Base-by-base conservation (phyloP, 2,329 filamentous ascomycete genomes). In the Aureobasidium musti region DNA sequence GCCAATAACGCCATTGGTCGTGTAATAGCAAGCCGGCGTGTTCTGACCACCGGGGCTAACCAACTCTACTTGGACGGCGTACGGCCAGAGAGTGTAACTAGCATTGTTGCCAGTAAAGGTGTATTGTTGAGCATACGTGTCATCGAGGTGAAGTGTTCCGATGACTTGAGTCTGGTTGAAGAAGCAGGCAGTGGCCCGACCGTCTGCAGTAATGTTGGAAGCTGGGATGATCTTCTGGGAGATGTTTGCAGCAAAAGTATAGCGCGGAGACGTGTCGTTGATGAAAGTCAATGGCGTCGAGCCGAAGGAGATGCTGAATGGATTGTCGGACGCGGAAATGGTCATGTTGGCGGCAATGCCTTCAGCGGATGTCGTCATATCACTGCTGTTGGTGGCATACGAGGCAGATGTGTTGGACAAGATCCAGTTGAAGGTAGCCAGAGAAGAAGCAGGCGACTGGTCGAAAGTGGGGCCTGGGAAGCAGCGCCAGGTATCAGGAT, bases 401-500 rank as follows among this genome's bases (percentile, higher is more conserved):
- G 74, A 72, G 68, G 70, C 49, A 33, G 79, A 77, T 1, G 78
- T 72, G 10, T 78, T 77, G 2, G 76, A 75, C 67, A 91, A 86
- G 67, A 84, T 80, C 87, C 87, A 90, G 73, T 84, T 82, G 75
- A 89, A 89, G 7, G 81, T 84, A 1, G 64, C 33, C 35, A 59
- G 10, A 0, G 84, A 80, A 5, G 81, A 73, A 23, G 79, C 77
- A 3, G 74, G 74, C 7, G 79, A 74, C 10, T 71, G 70, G 54
- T 78, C 75, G 76, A 85, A 87, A 35, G 80, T 80, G 2, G 76
- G 78, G 72, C 83, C 84, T 1, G 87, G 86, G 68, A 82, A 85
- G 78, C 88, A 91, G 65, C 80, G 79, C 86, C 87, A 91, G 1
- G 86, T 86, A 5, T 80, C 76, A 0, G 83, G 70, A 70, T 85